Percentiles rank a stretch among this genome's conserved stretches.
Conservation (phyloP, 2,329 filamentous ascomycete genomes). For the Cladophialophora exuberans region DNA sequence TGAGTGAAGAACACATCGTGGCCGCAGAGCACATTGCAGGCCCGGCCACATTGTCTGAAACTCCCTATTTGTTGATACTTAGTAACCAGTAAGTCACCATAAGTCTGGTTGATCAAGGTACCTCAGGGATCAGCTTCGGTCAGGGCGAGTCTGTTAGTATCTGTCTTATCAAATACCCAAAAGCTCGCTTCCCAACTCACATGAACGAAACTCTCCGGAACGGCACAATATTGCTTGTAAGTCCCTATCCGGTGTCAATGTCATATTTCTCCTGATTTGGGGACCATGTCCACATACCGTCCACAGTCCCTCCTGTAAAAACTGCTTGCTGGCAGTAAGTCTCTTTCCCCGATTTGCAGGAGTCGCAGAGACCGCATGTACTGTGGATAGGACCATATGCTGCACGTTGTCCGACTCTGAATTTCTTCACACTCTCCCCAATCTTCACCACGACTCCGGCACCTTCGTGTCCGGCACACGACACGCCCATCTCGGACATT, state of each 20-base stretch:
- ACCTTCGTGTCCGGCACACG: slow-evolving; percentile 59
- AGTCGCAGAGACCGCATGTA: slow-evolving; percentile 54
- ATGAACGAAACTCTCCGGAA: slow-evolving; percentile 56
- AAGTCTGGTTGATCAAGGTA: slow-evolving; percentile 10
- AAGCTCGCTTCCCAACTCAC: slow-evolving; percentile 9
- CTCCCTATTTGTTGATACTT: slow-evolving; percentile 53
- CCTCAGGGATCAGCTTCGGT: slow-evolving; percentile 23
- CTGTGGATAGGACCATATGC: slow-evolving; percentile 57
- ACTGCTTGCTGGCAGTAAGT: slow-evolving; percentile 54
- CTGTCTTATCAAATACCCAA: neutral
- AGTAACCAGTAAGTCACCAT: neutral
- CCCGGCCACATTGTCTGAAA: slow-evolving; percentile 59
- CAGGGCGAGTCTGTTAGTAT: slow-evolving; percentile 3
- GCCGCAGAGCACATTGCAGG: slow-evolving; percentile 64
- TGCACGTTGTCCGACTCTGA: slow-evolving; percentile 58
- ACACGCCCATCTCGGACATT: slow-evolving; percentile 50
- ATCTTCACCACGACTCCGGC: slow-evolving; percentile 62
- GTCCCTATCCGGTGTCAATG: slow-evolving; percentile 42
- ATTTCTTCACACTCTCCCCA: slow-evolving; percentile 56
- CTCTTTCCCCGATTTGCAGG: slow-evolving; percentile 58
- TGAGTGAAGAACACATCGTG: slow-evolving; percentile 61
- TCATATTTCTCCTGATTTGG: neutral
- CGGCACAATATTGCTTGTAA: slow-evolving; percentile 63
- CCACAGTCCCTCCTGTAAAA: slow-evolving; percentile 47
- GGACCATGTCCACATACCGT: slow-evolving; percentile 26